Percentiles rank a stretch among this genome's conserved stretches.
Conservation (phyloP, 768 basidiomycete species). For the Termitomyces eurrhizus region DNA sequence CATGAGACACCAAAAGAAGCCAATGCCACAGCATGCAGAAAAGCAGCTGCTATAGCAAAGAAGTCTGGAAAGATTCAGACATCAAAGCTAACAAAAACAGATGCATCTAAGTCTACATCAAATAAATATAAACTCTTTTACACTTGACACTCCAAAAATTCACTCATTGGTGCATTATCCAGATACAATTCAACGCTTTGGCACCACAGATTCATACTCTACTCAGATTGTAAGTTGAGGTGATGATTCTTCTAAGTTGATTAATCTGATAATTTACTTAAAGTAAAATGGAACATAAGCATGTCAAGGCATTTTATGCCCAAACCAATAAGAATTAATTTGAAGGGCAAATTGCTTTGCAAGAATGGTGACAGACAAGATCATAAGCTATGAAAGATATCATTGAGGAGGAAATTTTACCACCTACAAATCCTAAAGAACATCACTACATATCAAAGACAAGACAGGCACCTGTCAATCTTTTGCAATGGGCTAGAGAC, state of each 20-base stretch:
- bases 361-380: conserved; percentile 10
- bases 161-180: conserved; percentile 15
- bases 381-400: neutral
- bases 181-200: neutral
- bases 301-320: no score
- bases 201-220: neutral
- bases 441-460: no score
- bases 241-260: conserved; percentile 12
- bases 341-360: conserved; percentile 12
- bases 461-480: no score
- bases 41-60: no score
- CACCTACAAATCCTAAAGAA: neutral
- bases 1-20: conserved; percentile 1
- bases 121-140: conserved; percentile 17
- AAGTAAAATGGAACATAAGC: no score
- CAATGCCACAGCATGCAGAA: no score
- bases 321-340: neutral
- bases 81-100: no score
- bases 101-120: no score
- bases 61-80: neutral
- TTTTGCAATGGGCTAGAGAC: no score
- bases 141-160: conserved; percentile 24
- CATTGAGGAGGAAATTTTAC: neutral
- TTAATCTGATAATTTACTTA: neutral
- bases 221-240: conserved; percentile 15